phyloP scores from a whole-genome alignment of 2,329 filamentous ascomycete species.

The Ceratocystis alfenasii region DNA sequence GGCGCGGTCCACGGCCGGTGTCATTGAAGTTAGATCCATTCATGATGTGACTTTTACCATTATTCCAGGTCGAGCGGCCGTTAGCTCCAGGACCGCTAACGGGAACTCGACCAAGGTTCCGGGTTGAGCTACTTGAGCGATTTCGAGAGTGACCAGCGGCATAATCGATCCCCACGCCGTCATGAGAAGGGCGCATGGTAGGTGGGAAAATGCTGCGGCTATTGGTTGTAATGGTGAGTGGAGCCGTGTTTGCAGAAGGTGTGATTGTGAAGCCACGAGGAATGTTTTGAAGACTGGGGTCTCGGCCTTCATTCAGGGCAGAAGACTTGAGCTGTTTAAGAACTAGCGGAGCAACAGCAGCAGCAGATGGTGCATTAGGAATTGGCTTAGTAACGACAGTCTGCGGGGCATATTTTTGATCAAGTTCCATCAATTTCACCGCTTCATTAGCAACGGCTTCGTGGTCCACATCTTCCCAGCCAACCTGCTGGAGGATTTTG shows the following conservation, averaged over 20 bases:
- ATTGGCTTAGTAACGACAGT: neutral
- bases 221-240: conserved; percentile 12
- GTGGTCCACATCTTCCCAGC: conserved; percentile 53
- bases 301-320: conserved; percentile 11
- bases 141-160: conserved; percentile 4
- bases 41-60: neutral
- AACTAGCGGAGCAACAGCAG: neutral
- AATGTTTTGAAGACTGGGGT: neutral
- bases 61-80: conserved; percentile 2
- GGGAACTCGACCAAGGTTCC: conserved; percentile 13
- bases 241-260: neutral
- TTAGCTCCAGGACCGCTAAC: neutral
- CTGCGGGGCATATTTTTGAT: conserved; percentile 30
- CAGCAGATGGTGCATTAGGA: neutral
- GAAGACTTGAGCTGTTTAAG: conserved; percentile 8
- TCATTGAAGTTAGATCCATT: neutral
- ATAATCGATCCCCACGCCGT: neutral
- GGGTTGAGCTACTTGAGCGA: conserved; percentile 16
- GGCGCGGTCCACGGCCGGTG: conserved; percentile 3
- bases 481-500: conserved; percentile 52
- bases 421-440: conserved; percentile 27
- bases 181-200: neutral
- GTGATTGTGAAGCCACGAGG: neutral
- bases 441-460: conserved; percentile 27
- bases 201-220: conserved; percentile 8